Percentiles rank a stretch among this genome's conserved stretches.
Evolutionary conservation across 2,329 filamentous ascomycete species (phyloP).

Genomic region (Penicillium sp.): DNA sequence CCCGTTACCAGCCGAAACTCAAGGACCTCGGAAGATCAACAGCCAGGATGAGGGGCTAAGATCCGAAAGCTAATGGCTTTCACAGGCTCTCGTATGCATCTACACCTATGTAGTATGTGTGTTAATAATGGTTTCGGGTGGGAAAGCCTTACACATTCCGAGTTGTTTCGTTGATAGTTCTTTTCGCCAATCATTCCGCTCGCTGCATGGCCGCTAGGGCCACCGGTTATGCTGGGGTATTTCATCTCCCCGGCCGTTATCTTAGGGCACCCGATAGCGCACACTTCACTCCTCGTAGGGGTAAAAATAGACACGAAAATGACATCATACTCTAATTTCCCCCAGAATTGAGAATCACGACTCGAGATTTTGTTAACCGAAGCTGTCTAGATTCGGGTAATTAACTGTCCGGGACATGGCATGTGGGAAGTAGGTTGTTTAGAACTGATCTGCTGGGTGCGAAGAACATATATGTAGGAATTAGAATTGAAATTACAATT

Average conservation of each 20-base stretch:
- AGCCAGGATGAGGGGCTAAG: slow-evolving; percentile 27
- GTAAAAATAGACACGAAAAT: slow-evolving; percentile 5
- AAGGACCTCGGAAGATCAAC: slow-evolving; percentile 35
- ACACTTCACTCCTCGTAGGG: slow-evolving; percentile 9
- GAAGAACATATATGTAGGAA: neutral
- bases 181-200: slow-evolving; percentile 15
- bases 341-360: slow-evolving; percentile 1
- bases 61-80: slow-evolving; percentile 12
- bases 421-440: neutral
- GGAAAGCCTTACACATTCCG: neutral
- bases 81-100: slow-evolving; percentile 13
- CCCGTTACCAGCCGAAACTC: slow-evolving; percentile 27
- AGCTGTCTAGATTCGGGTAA: neutral
- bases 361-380: slow-evolving; percentile 1
- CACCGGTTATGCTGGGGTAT: slow-evolving; percentile 5
- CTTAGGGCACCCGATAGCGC: slow-evolving; percentile 4
- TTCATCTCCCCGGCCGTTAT: slow-evolving; percentile 13
- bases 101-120: slow-evolving; percentile 2
- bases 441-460: neutral
- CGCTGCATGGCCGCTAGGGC: slow-evolving; percentile 10
- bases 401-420: neutral
- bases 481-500: neutral
- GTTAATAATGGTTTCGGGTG: slow-evolving; percentile 11
- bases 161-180: slow-evolving; percentile 5
- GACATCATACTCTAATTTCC: slow-evolving; percentile 19